Percentiles rank a stretch among this genome's conserved stretches.
phyloP scores from a whole-genome alignment of 331 rosid species.

The Quercus phellos region DNA sequence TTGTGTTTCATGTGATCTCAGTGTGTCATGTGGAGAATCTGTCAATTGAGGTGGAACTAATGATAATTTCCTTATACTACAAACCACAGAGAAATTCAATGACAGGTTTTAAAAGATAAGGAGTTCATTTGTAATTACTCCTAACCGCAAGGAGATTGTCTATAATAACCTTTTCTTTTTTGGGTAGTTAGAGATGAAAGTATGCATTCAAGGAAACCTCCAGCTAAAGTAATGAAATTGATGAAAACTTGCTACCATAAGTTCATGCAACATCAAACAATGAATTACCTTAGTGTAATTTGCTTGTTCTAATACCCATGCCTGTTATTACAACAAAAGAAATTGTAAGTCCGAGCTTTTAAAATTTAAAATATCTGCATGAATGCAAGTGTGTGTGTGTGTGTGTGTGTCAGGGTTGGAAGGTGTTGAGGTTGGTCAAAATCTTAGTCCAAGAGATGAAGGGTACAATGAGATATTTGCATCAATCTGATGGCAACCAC shows the following conservation, averaged over 20 bases:
- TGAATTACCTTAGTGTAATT: conserved; percentile 73
- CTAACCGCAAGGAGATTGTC: background rate
- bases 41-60: background rate
- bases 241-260: background rate
- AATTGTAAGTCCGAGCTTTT: background rate
- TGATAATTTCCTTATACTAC: background rate
- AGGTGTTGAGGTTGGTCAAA: background rate
- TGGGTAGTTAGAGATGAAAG: background rate
- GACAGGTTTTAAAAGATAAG: background rate
- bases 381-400: background rate
- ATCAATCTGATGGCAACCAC: background rate
- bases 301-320: conserved; percentile 65
- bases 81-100: background rate
- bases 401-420: background rate
- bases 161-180: background rate
- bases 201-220: background rate
- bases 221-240: background rate
- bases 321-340: conserved; percentile 36
- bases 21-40: background rate
- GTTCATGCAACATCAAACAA: conserved; percentile 8
- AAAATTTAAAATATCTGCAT: background rate
- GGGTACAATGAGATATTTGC: background rate
- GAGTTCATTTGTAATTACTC: background rate
- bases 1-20: background rate
- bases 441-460: background rate